phyloP scores from a whole-genome alignment of 2,329 filamentous ascomycete species.

The Apiospora phragmitis region DNA sequence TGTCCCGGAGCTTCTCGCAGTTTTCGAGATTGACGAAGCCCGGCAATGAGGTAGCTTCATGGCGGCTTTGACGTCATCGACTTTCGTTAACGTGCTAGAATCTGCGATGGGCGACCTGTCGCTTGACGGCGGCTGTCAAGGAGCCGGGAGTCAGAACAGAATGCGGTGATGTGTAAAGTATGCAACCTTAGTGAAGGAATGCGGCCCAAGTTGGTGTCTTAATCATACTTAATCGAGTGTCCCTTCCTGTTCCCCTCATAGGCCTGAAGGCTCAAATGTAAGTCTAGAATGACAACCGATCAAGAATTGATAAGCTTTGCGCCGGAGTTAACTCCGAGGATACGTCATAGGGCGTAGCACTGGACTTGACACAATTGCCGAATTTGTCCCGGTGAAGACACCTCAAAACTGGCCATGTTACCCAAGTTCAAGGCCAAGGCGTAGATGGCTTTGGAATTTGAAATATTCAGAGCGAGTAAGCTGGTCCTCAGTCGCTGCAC shows the following conservation, averaged over 20 bases:
- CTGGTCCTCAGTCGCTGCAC: no score
- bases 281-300: not conserved
- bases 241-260: not conserved
- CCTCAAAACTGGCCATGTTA: not conserved
- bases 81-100: not conserved
- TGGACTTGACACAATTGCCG: not conserved
- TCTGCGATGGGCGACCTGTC: not conserved
- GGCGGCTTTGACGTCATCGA: not conserved
- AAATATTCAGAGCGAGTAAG: no score
- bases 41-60: not conserved
- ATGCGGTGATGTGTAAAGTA: not conserved
- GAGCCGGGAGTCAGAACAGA: not conserved
- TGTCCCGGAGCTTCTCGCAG: not conserved
- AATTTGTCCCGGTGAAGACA: not conserved
- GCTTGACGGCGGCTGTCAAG: not conserved
- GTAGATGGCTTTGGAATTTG: not conserved
- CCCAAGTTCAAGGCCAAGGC: not conserved
- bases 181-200: not conserved
- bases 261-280: not conserved
- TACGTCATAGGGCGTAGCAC: constrained; percentile 2
- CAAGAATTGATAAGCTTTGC: not conserved
- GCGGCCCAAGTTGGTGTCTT: not conserved
- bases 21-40: not conserved
- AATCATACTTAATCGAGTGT: not conserved
- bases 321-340: not conserved